Percentiles rank a stretch among this genome's conserved stretches.
Evolutionary conservation across 768 basidiomycete genomes (phyloP).

Genomic region (Suillus variegatus): DNA sequence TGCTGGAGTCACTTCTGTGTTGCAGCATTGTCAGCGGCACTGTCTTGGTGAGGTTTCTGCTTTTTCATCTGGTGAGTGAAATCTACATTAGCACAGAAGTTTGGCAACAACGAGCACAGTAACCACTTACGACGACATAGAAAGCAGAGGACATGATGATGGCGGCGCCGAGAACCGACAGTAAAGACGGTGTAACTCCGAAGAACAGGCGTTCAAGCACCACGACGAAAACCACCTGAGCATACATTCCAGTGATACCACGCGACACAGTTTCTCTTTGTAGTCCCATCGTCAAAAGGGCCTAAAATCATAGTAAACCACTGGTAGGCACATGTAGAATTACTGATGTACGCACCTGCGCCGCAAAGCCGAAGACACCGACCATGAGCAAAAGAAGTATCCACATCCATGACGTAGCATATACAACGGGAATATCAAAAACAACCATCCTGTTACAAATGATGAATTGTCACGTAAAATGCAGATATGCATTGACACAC

Average conservation of each 20-base stretch:
- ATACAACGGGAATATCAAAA: conserved; percentile 11
- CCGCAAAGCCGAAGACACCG: conserved; percentile 15
- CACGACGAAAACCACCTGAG: conserved; percentile 63
- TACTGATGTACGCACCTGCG: conserved; percentile 17
- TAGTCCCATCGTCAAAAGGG: conserved; percentile 59
- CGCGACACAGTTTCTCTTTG: conserved; percentile 65
- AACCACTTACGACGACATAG: conserved; percentile 59
- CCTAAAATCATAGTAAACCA: conserved; percentile 26
- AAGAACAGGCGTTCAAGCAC: conserved; percentile 70
- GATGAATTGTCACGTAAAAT: not conserved
- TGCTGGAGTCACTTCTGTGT: not conserved
- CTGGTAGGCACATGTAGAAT: not conserved
- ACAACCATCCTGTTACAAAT: conserved; percentile 16
- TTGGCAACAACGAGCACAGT: not conserved
- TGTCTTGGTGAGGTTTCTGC: not conserved
- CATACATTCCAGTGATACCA: conserved; percentile 62
- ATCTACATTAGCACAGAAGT: not conserved
- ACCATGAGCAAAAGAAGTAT: conserved; percentile 13
- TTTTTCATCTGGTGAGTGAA: not conserved
- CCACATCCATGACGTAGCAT: conserved; percentile 22
- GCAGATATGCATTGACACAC: not conserved
- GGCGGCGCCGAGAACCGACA: conserved; percentile 61
- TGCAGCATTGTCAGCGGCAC: no score
- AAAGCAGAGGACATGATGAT: conserved; percentile 66
- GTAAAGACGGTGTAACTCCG: conserved; percentile 51